Evolutionary conservation across 176 grass and related monocot species (phyloP), one percentile per base, ranked within the genome.

Genomic region (Triticum turgidum): DNA sequence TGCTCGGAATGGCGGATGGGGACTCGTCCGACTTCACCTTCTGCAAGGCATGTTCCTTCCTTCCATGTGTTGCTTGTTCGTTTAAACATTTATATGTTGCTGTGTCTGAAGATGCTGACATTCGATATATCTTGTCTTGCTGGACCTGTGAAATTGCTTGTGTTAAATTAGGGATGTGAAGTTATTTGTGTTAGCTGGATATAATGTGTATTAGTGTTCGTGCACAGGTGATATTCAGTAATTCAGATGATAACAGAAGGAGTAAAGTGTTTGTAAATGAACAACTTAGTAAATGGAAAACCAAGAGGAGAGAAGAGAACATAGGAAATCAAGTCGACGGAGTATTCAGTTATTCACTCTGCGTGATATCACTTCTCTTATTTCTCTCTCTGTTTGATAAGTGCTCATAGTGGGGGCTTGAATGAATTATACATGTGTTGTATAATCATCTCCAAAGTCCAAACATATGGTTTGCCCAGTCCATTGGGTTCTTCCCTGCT

Each of bases 1-100:
- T 29, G 25, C 56, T 81, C 5, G 45, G 32, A 76, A 97, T 95
- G 92, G 87, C 84, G 1, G 90, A 91, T 32, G 87, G 35, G 18
- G 93, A 85, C 79, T 89, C 91, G 9, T 98, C 91, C 6, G 95
- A 95, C 79, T 98, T 98, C 87, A 98, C 95, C 61, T 98, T 95
- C 88, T 98, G 95, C 79, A 90, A 92, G 93, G 95, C 79, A 9
- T 14, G 52, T 1, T 73, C 6, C 42, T 45, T 4, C 44, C 44
- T 54, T 80, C 11, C 64, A 17, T 37, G 6, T 35, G 9, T 34
- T 21, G 20, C 67, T 49, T 67, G 4, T 21, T 9, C 34, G 9
- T 37, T 44, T 3, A 59, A 39, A 1, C 64, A 49, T 62, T 52
- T 29, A 9, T 1, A 9, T 3, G 20, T 58, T 15, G 34, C 6